Evolutionary conservation across 192 early-diverging fungal genomes (phyloP), one percentile per base, ranked within the genome.

Genomic region (Obelidium mucronatum): DNA sequence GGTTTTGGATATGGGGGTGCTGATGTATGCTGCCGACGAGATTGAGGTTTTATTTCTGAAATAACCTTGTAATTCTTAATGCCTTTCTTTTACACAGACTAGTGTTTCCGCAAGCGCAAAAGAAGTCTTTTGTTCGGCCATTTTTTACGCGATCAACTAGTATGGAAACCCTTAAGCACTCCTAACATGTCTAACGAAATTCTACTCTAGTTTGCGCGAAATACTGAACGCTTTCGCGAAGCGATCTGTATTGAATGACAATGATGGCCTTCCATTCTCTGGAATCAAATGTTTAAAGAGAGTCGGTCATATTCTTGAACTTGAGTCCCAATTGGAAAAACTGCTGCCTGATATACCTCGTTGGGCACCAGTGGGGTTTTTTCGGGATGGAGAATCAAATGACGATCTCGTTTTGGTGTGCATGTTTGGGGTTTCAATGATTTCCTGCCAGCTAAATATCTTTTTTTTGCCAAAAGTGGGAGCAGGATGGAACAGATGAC

Each of bases 61-160:
- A n/a, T n/a, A n/a, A n/a, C n/a, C n/a, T n/a, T n/a, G n/a, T n/a
- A n/a, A n/a, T n/a, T n/a, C n/a, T n/a, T n/a, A n/a, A n/a, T n/a
- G n/a, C n/a, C n/a, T n/a, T n/a, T n/a, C n/a, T n/a, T n/a, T n/a
- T n/a, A n/a, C n/a, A n/a, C n/a, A n/a, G n/a, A n/a, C n/a, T n/a
- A n/a, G n/a, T n/a, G n/a, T n/a, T n/a, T n/a, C n/a, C n/a, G n/a
- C 44, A 48, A 48, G 44, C 44, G 11, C 40, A 55, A 31, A 34
- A 17, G 72, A 74, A 42, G 39, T 63, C 2, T 74, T 56, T 40
- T 74, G 72, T 35, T 74, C 72, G 59, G 35, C 72, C 35, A 5
- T 74, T 4, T 74, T 74, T 44, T 35, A 15, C 40, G 72, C 72
- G 13, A 74, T 74, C 59, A 74, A 74, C 31, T 74, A 28, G 72